These are phyloP conservation scores for Phytophthora meadii DNA, from an alignment of 352 stramenopile species.

Conservation along the genomic window DNA sequence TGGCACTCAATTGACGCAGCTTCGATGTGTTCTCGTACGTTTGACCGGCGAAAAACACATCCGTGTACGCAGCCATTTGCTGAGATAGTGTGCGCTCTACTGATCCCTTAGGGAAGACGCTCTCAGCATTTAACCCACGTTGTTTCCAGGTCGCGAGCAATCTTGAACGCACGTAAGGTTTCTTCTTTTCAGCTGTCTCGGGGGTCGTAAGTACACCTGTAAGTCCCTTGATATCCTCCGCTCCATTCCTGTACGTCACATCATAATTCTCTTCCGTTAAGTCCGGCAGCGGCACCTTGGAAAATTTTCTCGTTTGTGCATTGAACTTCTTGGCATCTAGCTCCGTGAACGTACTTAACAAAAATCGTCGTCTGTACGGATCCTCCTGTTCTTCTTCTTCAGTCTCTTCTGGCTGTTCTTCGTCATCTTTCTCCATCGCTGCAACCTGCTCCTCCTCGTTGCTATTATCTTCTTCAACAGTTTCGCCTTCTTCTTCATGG, in stretches of 20 bases:
- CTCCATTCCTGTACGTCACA: conserved; percentile 49
- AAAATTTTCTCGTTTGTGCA: conserved; percentile 45
- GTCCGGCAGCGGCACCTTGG: conserved; percentile 28
- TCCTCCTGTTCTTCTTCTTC: conserved; percentile 53
- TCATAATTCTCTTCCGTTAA: conserved; percentile 44
- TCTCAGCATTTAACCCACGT: conserved; percentile 42
- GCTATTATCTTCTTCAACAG: conserved; percentile 35
- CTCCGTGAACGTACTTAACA: conserved; percentile 59
- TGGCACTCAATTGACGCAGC: conserved; percentile 65
- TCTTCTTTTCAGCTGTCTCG: conserved; percentile 29
- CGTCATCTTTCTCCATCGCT: conserved; percentile 35
- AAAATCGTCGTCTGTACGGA: conserved; percentile 68
- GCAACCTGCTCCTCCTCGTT: conserved; percentile 29
- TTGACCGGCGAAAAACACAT: conserved; percentile 79
- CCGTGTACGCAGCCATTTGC: conserved; percentile 61
- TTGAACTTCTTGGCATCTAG: conserved; percentile 53
- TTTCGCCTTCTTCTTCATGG: conserved; percentile 39
- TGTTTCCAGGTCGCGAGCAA: conserved; percentile 58
- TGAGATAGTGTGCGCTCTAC: conserved; percentile 61
- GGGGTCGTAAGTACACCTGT: conserved; percentile 24
- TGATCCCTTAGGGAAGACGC: conserved; percentile 40
- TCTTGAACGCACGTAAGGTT: conserved; percentile 58
- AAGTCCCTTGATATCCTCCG: conserved; percentile 11
- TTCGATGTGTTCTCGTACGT: conserved; percentile 60
- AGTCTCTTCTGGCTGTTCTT: conserved; percentile 26